A percentile compares a stretch with the other conserved stretches of the same genome.
phyloP scores from a whole-genome alignment of 768 basidiomycete species.

The Lentinula sp. region DNA sequence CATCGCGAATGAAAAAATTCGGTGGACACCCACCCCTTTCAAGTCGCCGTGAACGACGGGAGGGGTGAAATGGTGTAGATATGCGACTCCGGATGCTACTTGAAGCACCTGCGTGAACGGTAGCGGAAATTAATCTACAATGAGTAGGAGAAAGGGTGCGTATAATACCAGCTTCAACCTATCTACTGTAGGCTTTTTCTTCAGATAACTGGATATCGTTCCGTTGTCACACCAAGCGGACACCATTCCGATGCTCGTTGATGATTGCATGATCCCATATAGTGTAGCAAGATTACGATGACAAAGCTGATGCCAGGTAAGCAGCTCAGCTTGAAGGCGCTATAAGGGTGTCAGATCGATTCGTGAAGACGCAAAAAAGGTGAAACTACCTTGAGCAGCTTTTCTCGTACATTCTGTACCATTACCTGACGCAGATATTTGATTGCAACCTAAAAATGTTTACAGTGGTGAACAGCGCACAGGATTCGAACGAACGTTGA shows the following conservation, averaged over 20 bases:
- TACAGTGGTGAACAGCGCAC: too few species aligned
- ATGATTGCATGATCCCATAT: slow-evolving; percentile 47
- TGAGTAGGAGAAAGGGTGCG: not conserved
- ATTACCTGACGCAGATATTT: slow-evolving; percentile 51
- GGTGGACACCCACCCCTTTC: slow-evolving; percentile 33
- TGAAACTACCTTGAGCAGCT: slow-evolving; percentile 37
- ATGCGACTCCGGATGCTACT: slow-evolving; percentile 50
- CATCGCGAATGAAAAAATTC: not conserved
- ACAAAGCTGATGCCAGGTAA: slow-evolving; percentile 51
- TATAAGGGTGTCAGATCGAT: slow-evolving; percentile 14
- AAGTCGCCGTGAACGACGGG: slow-evolving; percentile 36
- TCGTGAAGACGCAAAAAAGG: not conserved
- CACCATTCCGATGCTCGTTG: slow-evolving; percentile 54
- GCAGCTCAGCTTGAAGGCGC: slow-evolving; percentile 52
- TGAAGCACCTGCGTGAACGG: slow-evolving; percentile 34
- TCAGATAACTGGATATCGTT: slow-evolving; percentile 45
- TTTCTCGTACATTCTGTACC: slow-evolving; percentile 45
- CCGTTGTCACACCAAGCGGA: slow-evolving; percentile 63
- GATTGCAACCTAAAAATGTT: slow-evolving; percentile 40
- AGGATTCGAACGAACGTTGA: not conserved
- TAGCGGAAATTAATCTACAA: not conserved
- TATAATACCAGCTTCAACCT: slow-evolving; percentile 40
- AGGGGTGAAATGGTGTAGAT: slow-evolving; percentile 50
- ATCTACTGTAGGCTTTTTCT: slow-evolving; percentile 32
- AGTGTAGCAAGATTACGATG: slow-evolving; percentile 52